Conservation (phyloP, 192 early-diverging fungal species). For the Coemansia furcata region DNA sequence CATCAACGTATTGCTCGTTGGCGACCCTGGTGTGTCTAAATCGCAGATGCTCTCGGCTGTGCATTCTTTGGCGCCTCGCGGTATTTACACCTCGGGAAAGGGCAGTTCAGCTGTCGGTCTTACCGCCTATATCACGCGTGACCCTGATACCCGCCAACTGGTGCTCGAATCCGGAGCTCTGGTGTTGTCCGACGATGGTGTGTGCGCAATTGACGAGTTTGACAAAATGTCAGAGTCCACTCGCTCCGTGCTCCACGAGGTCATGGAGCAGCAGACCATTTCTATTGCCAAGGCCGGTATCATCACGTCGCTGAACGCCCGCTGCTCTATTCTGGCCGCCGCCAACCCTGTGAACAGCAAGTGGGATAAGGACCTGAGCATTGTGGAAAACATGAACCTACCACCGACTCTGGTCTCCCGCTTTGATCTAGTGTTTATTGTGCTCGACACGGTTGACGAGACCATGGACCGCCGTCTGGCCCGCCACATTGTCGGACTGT, state of each 20-base stretch:
- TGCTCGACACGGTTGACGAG: slow-evolving; percentile 87
- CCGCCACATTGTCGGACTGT: slow-evolving; percentile 83
- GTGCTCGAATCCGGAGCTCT: slow-evolving; percentile 96
- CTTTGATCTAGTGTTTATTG: slow-evolving; percentile 89
- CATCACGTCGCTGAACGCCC: slow-evolving; percentile 93
- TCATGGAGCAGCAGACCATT: slow-evolving; percentile 99
- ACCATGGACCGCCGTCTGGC: slow-evolving; percentile 82
- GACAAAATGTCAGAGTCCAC: slow-evolving; percentile 99
- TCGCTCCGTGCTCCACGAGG: slow-evolving; percentile 96
- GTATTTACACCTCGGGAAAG: slow-evolving; percentile 94
- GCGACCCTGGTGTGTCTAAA: slow-evolving; percentile 98
- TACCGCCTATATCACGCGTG: slow-evolving; percentile 90
- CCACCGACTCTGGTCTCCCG: slow-evolving; percentile 90
- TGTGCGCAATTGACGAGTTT: slow-evolving; percentile 99
- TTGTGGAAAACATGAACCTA: slow-evolving; percentile 95
- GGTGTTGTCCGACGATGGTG: slow-evolving; percentile 95
- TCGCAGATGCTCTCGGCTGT: slow-evolving; percentile 95
- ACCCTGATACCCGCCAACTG: slow-evolving; percentile 92
- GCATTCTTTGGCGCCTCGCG: slow-evolving; percentile 87
- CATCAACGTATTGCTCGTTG: slow-evolving; percentile 95
- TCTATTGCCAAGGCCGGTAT: slow-evolving; percentile 98
- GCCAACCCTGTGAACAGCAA: slow-evolving; percentile 95
- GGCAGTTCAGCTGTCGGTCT: slow-evolving; percentile 95
- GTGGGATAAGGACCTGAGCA: slow-evolving; percentile 83
- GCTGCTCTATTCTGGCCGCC: slow-evolving; percentile 91